Evolutionary conservation across 179 eudicot species (phyloP).

Genomic region (Sideroxylon spinosum): DNA sequence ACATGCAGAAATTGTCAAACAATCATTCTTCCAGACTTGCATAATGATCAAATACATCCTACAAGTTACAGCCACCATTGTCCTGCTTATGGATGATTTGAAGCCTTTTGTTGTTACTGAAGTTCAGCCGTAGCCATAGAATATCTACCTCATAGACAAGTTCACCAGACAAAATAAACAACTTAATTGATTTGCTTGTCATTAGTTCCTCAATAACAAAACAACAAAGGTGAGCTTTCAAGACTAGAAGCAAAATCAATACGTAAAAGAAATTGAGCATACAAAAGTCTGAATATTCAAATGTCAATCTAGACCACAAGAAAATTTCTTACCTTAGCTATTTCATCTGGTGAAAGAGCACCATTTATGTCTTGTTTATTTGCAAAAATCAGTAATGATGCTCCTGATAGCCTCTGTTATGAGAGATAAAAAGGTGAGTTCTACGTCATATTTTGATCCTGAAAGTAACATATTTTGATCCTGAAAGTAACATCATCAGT

Average conservation of each 20-base stretch:
- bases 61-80: neutral
- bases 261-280: neutral
- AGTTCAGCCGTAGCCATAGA: neutral
- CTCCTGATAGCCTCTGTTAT: slow-evolving; percentile 80
- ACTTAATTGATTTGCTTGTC: no score
- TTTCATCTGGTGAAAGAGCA: slow-evolving; percentile 80
- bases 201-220: no score
- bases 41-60: no score
- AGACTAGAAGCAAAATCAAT: no score
- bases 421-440: neutral
- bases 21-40: neutral
- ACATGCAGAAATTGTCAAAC: neutral
- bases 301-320: neutral
- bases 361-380: slow-evolving; percentile 98
- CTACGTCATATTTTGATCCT: neutral
- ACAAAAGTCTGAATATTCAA: neutral
- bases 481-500: neutral
- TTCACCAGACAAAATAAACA: no score
- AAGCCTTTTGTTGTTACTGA: neutral
- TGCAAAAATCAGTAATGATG: slow-evolving; percentile 82
- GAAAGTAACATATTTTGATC: neutral
- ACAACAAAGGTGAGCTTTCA: no score
- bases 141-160: no score
- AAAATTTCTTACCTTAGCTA: slow-evolving; percentile 58
- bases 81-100: neutral